Percentiles rank a stretch among this genome's conserved stretches.
These are phyloP conservation scores for Osmozyma mogii DNA, from an alignment of 805 yeast genomes.

Conservation along the genomic window DNA sequence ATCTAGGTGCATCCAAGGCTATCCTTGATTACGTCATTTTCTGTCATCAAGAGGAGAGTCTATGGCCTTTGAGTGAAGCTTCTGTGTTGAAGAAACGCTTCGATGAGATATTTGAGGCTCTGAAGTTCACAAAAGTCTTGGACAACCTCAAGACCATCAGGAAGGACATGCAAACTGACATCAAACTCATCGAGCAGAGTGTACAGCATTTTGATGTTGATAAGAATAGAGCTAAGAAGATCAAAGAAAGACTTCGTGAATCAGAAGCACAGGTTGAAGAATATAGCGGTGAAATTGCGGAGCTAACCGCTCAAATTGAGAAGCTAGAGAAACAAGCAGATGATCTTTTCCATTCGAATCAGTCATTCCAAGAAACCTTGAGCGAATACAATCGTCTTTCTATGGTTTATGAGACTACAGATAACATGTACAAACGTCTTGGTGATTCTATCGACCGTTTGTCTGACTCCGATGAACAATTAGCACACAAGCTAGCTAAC, in stretches of 20 bases:
- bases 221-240: constrained; percentile 59
- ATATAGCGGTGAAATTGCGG: constrained; percentile 40
- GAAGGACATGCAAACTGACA: constrained; percentile 71
- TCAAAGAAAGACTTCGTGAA: constrained; percentile 38
- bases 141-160: constrained; percentile 69
- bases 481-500: constrained; percentile 21
- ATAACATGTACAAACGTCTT: constrained; percentile 47
- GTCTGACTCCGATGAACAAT: constrained; percentile 29
- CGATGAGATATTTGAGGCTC: constrained; percentile 94
- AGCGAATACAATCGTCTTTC: constrained; percentile 53
- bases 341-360: constrained; percentile 63
- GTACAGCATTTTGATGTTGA: constrained; percentile 73
- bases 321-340: constrained; percentile 52
- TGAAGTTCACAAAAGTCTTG: constrained; percentile 83
- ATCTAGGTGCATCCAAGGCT: constrained; percentile 82
- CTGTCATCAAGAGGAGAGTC: constrained; percentile 94
- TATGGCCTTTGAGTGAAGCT: constrained; percentile 96
- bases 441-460: constrained; percentile 38
- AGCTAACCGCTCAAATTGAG: constrained; percentile 43
- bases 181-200: constrained; percentile 67
- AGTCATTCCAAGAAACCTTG: constrained; percentile 67
- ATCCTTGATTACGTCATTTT: constrained; percentile 87
- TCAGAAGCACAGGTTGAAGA: constrained; percentile 36
- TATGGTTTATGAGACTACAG: constrained; percentile 37
- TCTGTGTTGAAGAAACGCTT: constrained; percentile 80